Percentiles rank a stretch among this genome's conserved stretches.
These are phyloP conservation scores for Grammothele lineata DNA, from an alignment of 768 basidiomycete species.

Conservation along the genomic window DNA sequence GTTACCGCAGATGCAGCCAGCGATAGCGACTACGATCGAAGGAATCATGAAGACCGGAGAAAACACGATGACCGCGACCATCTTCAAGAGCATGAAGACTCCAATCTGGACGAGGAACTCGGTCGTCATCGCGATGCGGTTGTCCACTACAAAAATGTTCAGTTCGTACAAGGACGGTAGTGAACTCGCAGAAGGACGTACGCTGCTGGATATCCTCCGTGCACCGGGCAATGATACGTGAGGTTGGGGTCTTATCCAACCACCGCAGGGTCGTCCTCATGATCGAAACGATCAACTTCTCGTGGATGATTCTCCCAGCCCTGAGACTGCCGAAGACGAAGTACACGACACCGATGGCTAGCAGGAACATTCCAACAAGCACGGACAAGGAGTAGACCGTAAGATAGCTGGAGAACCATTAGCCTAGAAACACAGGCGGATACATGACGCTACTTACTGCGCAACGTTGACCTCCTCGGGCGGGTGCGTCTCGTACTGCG, in stretches of 20 bases:
- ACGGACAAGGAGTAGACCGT: constrained; percentile 20
- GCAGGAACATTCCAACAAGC: constrained; percentile 2
- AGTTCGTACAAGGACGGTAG: constrained; percentile 29
- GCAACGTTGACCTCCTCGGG: constrained; percentile 30
- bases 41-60: constrained; percentile 39
- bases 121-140: constrained; percentile 25
- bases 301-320: constrained; percentile 53
- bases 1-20: constrained; percentile 39
- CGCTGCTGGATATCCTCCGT: constrained; percentile 15
- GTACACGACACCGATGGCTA: no score
- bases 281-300: constrained; percentile 45
- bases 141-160: constrained; percentile 28
- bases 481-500: constrained; percentile 33
- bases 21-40: constrained; percentile 28
- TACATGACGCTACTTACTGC: constrained; percentile 23
- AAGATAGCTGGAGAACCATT: constrained; percentile 22
- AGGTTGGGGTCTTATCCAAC: constrained; percentile 44
- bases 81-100: constrained; percentile 31
- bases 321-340: constrained; percentile 38
- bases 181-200: constrained; percentile 22
- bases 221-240: constrained; percentile 38
- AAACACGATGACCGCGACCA: constrained; percentile 35
- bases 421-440: background rate
- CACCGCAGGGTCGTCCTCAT: constrained; percentile 46
- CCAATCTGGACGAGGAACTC: constrained; percentile 27